Evolutionary conservation across 2,329 filamentous ascomycete genomes (phyloP).

Genomic region (Verruconis gallopava): DNA sequence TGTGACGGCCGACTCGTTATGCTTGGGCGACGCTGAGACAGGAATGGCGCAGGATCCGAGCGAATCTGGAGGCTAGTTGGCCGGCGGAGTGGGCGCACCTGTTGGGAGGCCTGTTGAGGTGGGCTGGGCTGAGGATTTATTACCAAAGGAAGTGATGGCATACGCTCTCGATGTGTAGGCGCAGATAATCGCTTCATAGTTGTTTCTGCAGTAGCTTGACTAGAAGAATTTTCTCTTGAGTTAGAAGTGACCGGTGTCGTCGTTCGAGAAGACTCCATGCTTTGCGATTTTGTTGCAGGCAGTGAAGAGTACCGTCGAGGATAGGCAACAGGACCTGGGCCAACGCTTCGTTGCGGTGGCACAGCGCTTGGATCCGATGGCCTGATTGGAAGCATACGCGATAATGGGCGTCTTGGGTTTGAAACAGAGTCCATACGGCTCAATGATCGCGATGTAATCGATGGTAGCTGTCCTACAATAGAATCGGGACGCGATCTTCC

Average conservation of each 20-base stretch:
- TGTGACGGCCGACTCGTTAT: neutral
- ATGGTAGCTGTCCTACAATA: conserved; percentile 3
- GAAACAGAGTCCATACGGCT: conserved; percentile 1
- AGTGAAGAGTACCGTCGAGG: conserved; percentile 5
- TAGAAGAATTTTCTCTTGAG: neutral
- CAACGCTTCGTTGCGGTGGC: neutral
- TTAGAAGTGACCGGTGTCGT: neutral
- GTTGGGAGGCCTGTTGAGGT: conserved; percentile 5
- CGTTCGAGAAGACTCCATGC: neutral
- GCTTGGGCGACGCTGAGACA: conserved; percentile 17
- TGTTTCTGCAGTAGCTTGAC: neutral
- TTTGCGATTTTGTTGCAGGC: conserved; percentile 1
- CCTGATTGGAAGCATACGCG: conserved; percentile 8
- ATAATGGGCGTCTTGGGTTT: neutral
- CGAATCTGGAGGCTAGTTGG: conserved; percentile 33
- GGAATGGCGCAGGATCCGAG: conserved; percentile 29
- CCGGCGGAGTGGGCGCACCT: conserved; percentile 21
- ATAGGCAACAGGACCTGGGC: neutral
- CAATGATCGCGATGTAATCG: conserved; percentile 1
- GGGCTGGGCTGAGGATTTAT: conserved; percentile 8
- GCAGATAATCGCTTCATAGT: conserved; percentile 1
- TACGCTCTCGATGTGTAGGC: conserved; percentile 12
- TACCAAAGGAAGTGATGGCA: conserved; percentile 11
- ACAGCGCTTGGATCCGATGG: conserved; percentile 5
- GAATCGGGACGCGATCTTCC: conserved; percentile 9